Conservation (phyloP, 129 eudicot genomes). For the Flaveria linearis region DNA sequence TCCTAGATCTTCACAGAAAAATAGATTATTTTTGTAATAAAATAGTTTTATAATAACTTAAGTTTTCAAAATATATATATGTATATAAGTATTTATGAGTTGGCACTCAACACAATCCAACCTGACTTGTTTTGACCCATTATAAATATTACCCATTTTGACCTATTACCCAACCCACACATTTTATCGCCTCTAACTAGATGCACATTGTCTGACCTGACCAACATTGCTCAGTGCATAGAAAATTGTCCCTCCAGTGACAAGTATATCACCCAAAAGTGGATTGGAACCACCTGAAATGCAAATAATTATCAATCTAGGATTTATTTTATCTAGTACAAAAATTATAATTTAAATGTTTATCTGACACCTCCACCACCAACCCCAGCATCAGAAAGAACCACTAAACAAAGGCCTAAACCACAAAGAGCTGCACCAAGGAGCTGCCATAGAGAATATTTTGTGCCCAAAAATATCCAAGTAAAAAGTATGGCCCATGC, state of each 20-base stretch:
- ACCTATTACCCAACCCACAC: background rate
- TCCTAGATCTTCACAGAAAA: background rate
- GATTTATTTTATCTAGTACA: background rate
- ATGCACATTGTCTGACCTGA: conserved; percentile 47
- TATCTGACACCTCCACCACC: conserved; percentile 60
- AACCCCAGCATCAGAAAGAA: conserved; percentile 63
- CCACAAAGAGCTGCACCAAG: conserved; percentile 74
- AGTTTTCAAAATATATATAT: background rate
- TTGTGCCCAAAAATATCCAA: conserved; percentile 69
- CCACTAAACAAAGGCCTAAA: conserved; percentile 65
- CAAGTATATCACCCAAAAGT: conserved; percentile 77
- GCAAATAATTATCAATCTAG: conserved; percentile 7
- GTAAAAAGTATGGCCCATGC: conserved; percentile 84
- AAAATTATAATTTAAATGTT: background rate
- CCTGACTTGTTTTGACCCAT: background rate
- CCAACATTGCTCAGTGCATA: conserved; percentile 79
- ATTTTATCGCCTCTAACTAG: background rate
- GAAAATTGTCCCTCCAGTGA: conserved; percentile 56
- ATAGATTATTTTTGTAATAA: background rate
- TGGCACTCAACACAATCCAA: background rate
- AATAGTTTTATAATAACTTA: background rate
- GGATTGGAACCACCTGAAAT: conserved; percentile 83
- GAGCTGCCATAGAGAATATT: conserved; percentile 67
- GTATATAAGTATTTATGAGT: background rate
- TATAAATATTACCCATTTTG: background rate